Conservation (phyloP, 2,329 filamentous ascomycete species). For the Hawksworthiomyces lignivorus region DNA sequence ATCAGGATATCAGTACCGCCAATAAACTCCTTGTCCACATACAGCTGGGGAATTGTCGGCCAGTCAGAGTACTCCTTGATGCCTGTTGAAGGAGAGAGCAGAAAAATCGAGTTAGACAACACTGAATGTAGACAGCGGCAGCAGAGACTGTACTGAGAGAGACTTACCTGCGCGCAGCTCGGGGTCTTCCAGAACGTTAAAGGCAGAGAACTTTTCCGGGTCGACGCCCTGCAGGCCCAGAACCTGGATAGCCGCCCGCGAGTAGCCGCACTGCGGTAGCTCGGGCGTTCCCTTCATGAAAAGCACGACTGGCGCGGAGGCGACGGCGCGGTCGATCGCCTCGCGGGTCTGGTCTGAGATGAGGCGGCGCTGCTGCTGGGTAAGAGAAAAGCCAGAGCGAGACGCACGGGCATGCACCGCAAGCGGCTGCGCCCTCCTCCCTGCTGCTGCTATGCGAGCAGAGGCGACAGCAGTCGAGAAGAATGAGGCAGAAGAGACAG, state of each 20-base stretch:
- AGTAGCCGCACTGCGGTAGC: conserved; percentile 80
- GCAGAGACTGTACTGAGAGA: not conserved
- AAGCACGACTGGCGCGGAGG: conserved; percentile 82
- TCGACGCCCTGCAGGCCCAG: conserved; percentile 91
- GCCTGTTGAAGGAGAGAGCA: conserved; percentile 40
- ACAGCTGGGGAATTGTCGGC: conserved; percentile 97
- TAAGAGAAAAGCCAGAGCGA: not conserved
- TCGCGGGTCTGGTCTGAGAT: conserved; percentile 70
- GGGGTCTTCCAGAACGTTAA: conserved; percentile 90
- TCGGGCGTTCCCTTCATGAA: conserved; percentile 92
- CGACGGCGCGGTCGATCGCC: conserved; percentile 86
- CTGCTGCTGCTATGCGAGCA: not conserved
- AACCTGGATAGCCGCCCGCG: conserved; percentile 88
- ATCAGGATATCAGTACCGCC: conserved; percentile 97
- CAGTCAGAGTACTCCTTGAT: conserved; percentile 99
- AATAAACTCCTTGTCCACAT: conserved; percentile 90
- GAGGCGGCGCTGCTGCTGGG: conserved; percentile 5
- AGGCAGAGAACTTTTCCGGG: conserved; percentile 92
- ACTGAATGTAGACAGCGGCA: not conserved
- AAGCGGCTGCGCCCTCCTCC: not conserved
- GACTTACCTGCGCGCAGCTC: conserved; percentile 70
- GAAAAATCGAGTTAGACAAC: not conserved
- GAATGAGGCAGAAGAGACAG: not conserved
- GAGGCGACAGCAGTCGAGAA: conserved; percentile 1
- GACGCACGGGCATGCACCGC: not conserved